phyloP scores from a whole-genome alignment of 768 basidiomycete genomes.

The Serendipita indica region DNA sequence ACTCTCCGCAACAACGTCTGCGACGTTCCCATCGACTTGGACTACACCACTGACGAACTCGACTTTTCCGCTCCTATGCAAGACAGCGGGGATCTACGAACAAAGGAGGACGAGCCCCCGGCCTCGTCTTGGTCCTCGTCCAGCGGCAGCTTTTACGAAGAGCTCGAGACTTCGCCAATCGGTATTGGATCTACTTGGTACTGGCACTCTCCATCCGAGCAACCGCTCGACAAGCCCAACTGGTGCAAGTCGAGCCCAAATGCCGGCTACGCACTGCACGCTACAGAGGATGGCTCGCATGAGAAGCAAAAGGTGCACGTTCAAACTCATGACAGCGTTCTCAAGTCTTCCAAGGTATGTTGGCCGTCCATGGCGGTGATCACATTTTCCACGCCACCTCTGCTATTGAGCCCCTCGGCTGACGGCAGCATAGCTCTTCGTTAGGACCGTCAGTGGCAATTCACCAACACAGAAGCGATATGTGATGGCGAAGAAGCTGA shows the following conservation, averaged over 20 bases:
- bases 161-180: slow-evolving; percentile 4
- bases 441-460: not conserved
- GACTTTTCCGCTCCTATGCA: not conserved
- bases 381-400: not conserved
- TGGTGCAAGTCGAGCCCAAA: not conserved
- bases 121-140: slow-evolving; percentile 1
- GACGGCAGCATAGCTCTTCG: not conserved
- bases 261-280: not conserved
- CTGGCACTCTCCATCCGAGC: not conserved
- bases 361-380: not conserved
- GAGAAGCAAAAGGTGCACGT: not conserved
- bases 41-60: not conserved
- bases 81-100: not conserved
- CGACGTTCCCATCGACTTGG: slow-evolving; percentile 9
- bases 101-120: not conserved
- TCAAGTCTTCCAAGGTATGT: too few relatives aligned
- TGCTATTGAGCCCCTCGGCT: not conserved
- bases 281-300: not conserved
- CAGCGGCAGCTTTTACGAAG: not conserved
- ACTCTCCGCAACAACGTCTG: too few relatives aligned
- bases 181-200: not conserved
- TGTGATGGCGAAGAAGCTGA: not conserved
- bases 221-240: not conserved
- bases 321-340: not conserved
- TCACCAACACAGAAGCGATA: not conserved